Conservation (phyloP, 345 rosid genomes). For the Syzygium oleosum region DNA sequence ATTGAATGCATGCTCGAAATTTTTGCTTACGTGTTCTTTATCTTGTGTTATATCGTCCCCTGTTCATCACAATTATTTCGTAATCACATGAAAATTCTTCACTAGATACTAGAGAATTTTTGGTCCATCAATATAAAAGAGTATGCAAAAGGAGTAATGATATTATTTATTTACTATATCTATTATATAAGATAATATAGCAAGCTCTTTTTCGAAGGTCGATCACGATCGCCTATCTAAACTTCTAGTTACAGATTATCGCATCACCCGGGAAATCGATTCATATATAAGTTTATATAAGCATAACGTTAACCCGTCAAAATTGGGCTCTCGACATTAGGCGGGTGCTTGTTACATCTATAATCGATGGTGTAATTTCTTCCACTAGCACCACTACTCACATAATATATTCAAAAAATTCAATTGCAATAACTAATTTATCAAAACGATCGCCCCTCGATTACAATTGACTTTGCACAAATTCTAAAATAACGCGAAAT, state of each 20-base stretch:
- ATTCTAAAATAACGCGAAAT: too few species aligned
- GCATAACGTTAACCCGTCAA: too few species aligned
- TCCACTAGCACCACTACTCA: not conserved
- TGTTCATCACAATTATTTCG: not conserved
- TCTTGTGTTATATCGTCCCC: not conserved
- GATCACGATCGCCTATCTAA: not conserved
- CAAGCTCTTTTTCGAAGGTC: not conserved
- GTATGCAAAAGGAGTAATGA: not conserved
- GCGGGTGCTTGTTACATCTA: rapidly evolving
- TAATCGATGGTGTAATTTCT: not conserved
- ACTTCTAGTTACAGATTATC: rapidly evolving
- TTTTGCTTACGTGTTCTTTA: not conserved
- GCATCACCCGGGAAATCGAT: not conserved
- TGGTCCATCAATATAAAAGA: not conserved
- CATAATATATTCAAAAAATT: rapidly evolving
- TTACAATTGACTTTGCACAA: too few species aligned
- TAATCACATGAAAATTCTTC: not conserved
- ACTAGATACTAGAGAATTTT: not conserved
- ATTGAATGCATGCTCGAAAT: not conserved
- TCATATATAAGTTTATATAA: not conserved
- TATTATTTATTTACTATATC: not conserved
- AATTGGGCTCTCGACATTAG: not conserved
- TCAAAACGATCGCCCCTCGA: too few species aligned
- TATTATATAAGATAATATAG: too few species aligned
- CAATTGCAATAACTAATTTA: not conserved